phyloP scores from a whole-genome alignment of 176 grass and related monocot genomes.

The Cocos nucifera region DNA sequence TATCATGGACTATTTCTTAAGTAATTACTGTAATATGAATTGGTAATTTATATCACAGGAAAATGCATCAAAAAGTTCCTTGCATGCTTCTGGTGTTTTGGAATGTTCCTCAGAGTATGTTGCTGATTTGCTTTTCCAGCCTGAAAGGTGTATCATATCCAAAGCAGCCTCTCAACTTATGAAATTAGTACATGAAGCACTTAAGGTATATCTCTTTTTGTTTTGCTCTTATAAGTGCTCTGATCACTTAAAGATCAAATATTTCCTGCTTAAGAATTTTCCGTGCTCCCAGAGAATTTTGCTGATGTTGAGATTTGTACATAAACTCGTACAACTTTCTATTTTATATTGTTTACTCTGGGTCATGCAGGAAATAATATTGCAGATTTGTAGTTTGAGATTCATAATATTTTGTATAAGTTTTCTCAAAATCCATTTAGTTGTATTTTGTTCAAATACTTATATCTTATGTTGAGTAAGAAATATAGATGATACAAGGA shows the following conservation, averaged over 20 bases:
- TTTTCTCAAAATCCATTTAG: too few species aligned
- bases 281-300: too few species aligned
- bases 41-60: not conserved
- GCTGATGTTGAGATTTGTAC: too few species aligned
- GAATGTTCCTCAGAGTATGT: constrained; percentile 35
- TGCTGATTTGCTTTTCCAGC: constrained; percentile 82
- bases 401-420: too few species aligned
- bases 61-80: not conserved
- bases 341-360: too few species aligned
- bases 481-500: too few species aligned
- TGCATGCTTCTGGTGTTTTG: constrained; percentile 7
- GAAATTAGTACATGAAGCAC: constrained; percentile 73
- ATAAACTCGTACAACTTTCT: too few species aligned
- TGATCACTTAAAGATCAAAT: constrained; percentile 7
- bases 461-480: too few species aligned
- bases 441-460: too few species aligned
- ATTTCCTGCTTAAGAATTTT: too few species aligned
- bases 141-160: constrained; percentile 66
- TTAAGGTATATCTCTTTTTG: constrained; percentile 56
- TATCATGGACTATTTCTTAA: not conserved
- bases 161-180: constrained; percentile 68
- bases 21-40: not conserved
- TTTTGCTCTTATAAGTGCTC: constrained; percentile 2
- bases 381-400: too few species aligned
- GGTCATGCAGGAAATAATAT: too few species aligned